Evolutionary conservation across 495 filamentous ascomycete genomes (phyloP).

Genomic region (Apodospora peruviana): DNA sequence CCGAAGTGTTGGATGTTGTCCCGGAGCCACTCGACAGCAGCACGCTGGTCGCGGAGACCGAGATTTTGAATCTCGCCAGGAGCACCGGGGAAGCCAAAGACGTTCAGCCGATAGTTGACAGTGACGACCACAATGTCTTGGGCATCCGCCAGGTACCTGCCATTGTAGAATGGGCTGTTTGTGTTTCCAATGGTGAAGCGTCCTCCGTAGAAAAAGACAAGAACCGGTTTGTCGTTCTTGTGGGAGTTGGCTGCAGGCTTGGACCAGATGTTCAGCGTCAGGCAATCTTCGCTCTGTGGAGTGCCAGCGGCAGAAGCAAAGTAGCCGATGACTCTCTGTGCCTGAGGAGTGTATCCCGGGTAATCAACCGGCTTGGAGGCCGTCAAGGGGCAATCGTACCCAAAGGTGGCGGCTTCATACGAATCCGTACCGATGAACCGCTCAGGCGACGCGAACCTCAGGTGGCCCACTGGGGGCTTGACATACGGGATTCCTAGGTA

Average conservation of each 20-base stretch:
- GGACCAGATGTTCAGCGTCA: slow-evolving; percentile 49
- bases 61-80: slow-evolving; percentile 40
- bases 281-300: slow-evolving; percentile 43
- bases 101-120: slow-evolving; percentile 58
- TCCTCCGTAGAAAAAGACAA: slow-evolving; percentile 26
- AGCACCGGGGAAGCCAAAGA: slow-evolving; percentile 52
- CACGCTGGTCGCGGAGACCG: slow-evolving; percentile 55
- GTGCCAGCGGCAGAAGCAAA: slow-evolving; percentile 13
- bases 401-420: slow-evolving; percentile 8
- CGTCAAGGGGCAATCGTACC: slow-evolving; percentile 14
- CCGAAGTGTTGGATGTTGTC: slow-evolving; percentile 54
- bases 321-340: slow-evolving; percentile 16
- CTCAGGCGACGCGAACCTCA: slow-evolving; percentile 36
- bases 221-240: slow-evolving; percentile 17
- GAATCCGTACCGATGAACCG: slow-evolving; percentile 54
- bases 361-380: slow-evolving; percentile 13
- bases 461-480: slow-evolving; percentile 35
- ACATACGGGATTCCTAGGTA: slow-evolving; percentile 54
- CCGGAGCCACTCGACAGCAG: slow-evolving; percentile 51
- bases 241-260: neutral
- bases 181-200: slow-evolving; percentile 23
- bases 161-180: slow-evolving; percentile 7
- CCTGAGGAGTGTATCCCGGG: slow-evolving; percentile 16
- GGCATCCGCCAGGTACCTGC: neutral
- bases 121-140: slow-evolving; percentile 45